Evolutionary conservation across 129 eudicot genomes (phyloP).

Genomic region (Lactuca saligna): DNA sequence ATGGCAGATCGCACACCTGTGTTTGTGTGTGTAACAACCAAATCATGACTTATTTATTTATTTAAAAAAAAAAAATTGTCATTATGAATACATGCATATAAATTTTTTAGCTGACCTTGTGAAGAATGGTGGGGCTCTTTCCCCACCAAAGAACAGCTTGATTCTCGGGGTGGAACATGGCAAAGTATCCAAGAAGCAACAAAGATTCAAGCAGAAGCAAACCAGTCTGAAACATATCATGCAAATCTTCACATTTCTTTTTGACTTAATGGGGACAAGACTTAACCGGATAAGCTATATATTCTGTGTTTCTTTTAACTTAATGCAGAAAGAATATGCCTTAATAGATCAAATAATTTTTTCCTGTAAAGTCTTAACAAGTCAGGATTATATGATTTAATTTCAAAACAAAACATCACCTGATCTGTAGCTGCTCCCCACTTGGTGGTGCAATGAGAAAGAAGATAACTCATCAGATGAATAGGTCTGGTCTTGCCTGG

Average conservation of each 20-base stretch:
- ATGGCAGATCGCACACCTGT: constrained; percentile 98
- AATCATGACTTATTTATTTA: background rate
- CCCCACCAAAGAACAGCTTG: constrained; percentile 99
- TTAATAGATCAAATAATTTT: too few species aligned
- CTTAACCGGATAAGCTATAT: too few species aligned
- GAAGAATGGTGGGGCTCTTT: constrained; percentile 95
- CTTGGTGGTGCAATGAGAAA: constrained; percentile 87
- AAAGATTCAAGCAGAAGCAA: constrained; percentile 81
- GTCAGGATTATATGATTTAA: background rate
- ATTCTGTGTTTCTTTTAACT: too few species aligned
- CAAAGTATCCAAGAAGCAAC: constrained; percentile 80
- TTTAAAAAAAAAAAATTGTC: background rate
- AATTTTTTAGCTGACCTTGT: constrained; percentile 60
- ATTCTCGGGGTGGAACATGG: constrained; percentile 84
- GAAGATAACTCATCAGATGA: constrained; percentile 94
- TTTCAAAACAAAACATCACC: constrained; percentile 42
- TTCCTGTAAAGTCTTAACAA: too few species aligned
- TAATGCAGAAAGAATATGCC: too few species aligned
- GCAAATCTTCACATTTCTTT: too few species aligned
- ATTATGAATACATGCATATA: background rate
- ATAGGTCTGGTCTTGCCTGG: constrained; percentile 97
- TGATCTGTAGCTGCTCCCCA: constrained; percentile 92
- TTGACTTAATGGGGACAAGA: too few species aligned
- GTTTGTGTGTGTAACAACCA: constrained; percentile 1
- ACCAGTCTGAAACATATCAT: constrained; percentile 59